These are phyloP conservation scores for Hypoxylon cercidicola DNA, from an alignment of 495 filamentous ascomycete species.

Conservation along the genomic window DNA sequence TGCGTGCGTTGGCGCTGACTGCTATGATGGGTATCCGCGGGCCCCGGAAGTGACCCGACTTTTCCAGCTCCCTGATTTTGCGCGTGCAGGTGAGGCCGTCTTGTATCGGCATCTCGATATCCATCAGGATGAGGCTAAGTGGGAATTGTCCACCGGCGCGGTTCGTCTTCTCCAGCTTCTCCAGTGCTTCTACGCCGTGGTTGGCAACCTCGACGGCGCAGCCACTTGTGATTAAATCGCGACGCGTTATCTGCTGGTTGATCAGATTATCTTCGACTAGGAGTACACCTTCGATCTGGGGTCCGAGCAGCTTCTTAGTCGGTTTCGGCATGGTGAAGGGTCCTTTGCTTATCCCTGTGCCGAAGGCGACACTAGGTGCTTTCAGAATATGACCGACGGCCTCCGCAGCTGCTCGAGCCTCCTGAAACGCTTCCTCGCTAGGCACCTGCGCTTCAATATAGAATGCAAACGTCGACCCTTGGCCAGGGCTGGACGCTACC, in stretches of 20 bases:
- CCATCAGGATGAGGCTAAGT: constrained; percentile 78
- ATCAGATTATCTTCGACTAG: constrained; percentile 90
- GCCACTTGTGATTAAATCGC: constrained; percentile 74
- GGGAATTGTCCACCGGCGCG: constrained; percentile 46
- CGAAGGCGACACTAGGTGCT: constrained; percentile 7
- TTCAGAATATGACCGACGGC: constrained; percentile 36
- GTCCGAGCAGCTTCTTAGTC: constrained; percentile 33
- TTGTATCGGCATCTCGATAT: constrained; percentile 90
- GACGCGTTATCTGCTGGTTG: constrained; percentile 77
- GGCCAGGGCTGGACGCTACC: constrained; percentile 73
- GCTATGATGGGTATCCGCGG: constrained; percentile 79
- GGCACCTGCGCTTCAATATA: constrained; percentile 61
- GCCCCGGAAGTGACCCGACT: constrained; percentile 55
- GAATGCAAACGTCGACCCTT: constrained; percentile 86
- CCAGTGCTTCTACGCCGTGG: constrained; percentile 81
- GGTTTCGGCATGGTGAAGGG: constrained; percentile 40
- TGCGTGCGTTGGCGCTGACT: constrained; percentile 80
- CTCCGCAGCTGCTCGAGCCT: constrained; percentile 33
- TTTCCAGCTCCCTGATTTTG: constrained; percentile 73
- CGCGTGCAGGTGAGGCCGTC: constrained; percentile 78
- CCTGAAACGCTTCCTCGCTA: constrained; percentile 29
- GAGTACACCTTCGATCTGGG: constrained; percentile 58
- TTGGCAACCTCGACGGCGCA: constrained; percentile 77
- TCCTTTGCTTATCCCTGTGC: constrained; percentile 17
- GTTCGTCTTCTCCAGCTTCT: constrained; percentile 54